phyloP scores from a whole-genome alignment of 805 yeast species.

The Groenewaldozyma tartarivorans region DNA sequence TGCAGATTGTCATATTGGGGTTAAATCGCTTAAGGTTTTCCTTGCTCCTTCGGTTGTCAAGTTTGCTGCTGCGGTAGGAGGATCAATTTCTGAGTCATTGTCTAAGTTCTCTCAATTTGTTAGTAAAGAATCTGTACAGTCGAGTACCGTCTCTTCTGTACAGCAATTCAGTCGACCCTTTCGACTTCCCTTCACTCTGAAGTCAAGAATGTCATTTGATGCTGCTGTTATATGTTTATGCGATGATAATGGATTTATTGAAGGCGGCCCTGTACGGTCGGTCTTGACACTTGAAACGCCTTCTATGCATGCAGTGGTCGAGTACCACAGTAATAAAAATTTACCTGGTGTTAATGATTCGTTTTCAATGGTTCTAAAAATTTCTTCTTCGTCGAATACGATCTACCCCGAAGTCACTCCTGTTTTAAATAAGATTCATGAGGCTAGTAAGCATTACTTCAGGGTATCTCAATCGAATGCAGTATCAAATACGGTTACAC shows the following conservation, averaged over 20 bases:
- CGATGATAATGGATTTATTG: slow-evolving; percentile 15
- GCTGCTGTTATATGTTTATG: slow-evolving; percentile 21
- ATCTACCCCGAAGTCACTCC: slow-evolving; percentile 73
- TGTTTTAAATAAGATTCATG: slow-evolving; percentile 36
- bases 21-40: not conserved
- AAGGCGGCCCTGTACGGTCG: not conserved
- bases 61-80: too few species aligned
- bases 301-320: slow-evolving; percentile 48
- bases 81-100: too few species aligned
- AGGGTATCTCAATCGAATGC: not conserved
- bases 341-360: slow-evolving; percentile 7
- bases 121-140: not conserved
- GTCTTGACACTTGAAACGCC: slow-evolving; percentile 61
- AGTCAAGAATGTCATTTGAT: slow-evolving; percentile 15
- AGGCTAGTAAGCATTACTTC: not conserved
- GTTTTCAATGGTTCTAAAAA: slow-evolving; percentile 41
- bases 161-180: slow-evolving; percentile 2
- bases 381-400: slow-evolving; percentile 63
- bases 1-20: not conserved
- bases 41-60: not conserved
- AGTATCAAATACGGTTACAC: not conserved
- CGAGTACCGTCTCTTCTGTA: not conserved
- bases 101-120: too few species aligned
- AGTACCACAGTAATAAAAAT: slow-evolving; percentile 31
- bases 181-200: slow-evolving; percentile 14